Base-by-base conservation (phyloP, 2,329 filamentous ascomycete genomes). In the Fusarium xyrophilum region DNA sequence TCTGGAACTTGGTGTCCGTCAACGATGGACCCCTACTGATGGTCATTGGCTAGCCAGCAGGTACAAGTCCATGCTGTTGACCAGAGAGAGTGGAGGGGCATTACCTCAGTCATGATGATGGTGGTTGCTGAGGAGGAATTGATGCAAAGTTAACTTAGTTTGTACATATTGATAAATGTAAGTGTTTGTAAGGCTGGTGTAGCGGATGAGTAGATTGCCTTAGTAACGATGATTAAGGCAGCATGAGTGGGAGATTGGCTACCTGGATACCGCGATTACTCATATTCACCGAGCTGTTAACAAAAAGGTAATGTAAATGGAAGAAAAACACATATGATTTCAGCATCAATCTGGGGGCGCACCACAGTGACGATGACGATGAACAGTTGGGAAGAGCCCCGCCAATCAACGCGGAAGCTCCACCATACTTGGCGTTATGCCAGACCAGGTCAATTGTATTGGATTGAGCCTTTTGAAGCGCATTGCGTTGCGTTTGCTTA, bases 301-400 rank as follows among this genome's bases (percentile, higher is more conserved):
- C 40, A 33, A 25, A 25, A 17, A 25, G 25, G 40, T 46, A 38
- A 57, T 56, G 59, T 36, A 60, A 60, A 63, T 52, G 48, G 48
- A 51, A 54, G 40, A 50, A 67, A 54, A 67, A 56, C 48, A 62
- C 28, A 42, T 17, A 57, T 60, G 54, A 47, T 40, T 27, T 39
- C 30, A 57, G 57, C 28, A 47, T 63, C 60, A 42, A 44, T 65
- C 40, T 70, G 63, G 63, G 63, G 67, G 56, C 59, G 67, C 60
- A 68, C 44, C 67, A 46, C 30, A 60, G 66, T 48, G 50, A 68
- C 58, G 73, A 76, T 74, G 74, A 76, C 74, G 74, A 76, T 75
- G 63, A 58, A 59, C 46, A 68, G 40, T 62, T 63, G 67, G 52
- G 47, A 59, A 40, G 43, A 63, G 63, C 58, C 67, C 69, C 73